Conservation (phyloP, 257 asterid genomes). For the Eucommia ulmoides region DNA sequence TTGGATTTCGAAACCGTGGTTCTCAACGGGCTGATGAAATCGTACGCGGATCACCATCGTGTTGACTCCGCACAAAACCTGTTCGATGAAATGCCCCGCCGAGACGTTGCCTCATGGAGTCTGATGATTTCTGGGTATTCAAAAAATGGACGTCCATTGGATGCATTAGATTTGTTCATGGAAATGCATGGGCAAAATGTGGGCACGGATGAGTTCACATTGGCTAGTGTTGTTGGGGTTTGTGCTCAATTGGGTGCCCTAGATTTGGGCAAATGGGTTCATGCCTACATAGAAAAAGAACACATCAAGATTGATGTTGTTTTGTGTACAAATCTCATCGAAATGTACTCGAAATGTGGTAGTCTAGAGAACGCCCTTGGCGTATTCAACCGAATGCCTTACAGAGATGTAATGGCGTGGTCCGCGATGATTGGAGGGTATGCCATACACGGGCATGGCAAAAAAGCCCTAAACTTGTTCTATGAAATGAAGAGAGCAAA, state of each 20-base stretch:
- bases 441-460: constrained; percentile 42
- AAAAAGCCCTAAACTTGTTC: constrained; percentile 42
- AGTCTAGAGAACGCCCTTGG: constrained; percentile 38
- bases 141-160: constrained; percentile 36
- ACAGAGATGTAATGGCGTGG: constrained; percentile 48
- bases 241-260: constrained; percentile 54
- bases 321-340: constrained; percentile 38
- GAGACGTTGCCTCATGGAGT: constrained; percentile 43
- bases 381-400: constrained; percentile 24
- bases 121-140: constrained; percentile 62
- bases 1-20: no score
- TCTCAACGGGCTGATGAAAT: no score
- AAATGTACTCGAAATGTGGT: constrained; percentile 66
- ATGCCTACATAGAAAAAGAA: constrained; percentile 16
- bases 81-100: constrained; percentile 22
- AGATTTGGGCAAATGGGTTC: constrained; percentile 45
- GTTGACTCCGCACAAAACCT: no score
- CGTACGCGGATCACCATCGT: no score
- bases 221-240: constrained; percentile 41
- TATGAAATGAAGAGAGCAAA: constrained; percentile 25
- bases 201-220: constrained; percentile 33
- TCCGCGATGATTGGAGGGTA: constrained; percentile 60
- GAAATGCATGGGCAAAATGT: constrained; percentile 31
- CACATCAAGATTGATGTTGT: constrained; percentile 19
- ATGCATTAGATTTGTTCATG: constrained; percentile 40